Base-by-base conservation (phyloP, 2,329 filamentous ascomycete species). In the Trichocomaceae sp. region DNA sequence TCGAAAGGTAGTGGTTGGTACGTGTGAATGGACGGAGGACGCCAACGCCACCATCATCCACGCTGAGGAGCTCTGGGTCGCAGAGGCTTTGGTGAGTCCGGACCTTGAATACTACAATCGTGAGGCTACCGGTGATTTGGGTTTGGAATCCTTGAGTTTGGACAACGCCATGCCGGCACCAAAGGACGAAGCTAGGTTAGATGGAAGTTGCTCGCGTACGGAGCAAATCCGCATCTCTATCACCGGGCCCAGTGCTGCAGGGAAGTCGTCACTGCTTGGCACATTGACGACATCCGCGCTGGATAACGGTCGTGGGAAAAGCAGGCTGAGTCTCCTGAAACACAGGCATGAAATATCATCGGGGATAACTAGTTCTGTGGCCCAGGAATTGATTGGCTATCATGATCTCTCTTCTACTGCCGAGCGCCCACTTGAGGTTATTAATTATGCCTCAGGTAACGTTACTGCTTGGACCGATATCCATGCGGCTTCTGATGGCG, bases 401-500 rank as follows among this genome's bases (percentile, higher is more conserved):
- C 79, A 80, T 42, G 60, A 63, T 6, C 58, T 56, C 35, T 45
- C 54, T 2, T 46, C 61, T 5, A 12, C 17, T 15, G 39, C 61
- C 9, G 52, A 58, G 6, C 55, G 57, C 7, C 69, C 77, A 17
- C 75, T 93, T 39, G 77, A 66, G 29, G 69, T 77, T 50, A 64
- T 95, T 64, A 97, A 96, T 67, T 97, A 95, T 68, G 85, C 88
- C 2, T 86, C 87, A 57, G 85, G 85, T 13, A 90, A 96, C 66
- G 85, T 96, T 47, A 88, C 90, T 56, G 91, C 90, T 0, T 99
- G 93, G 93, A 85, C 88, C 52, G 92, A 96, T 67, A 93, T 97
- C 51, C 93, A 99, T 68, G 85, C 88, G 37, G 82, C 84, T 48
- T 83, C 89, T 0, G 83, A 85, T 56, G 88, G 86, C 2, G 69